A percentile compares a stretch with the other conserved stretches of the same genome.
Conservation (phyloP, 345 rosid species). For the Nasturtium officinale region DNA sequence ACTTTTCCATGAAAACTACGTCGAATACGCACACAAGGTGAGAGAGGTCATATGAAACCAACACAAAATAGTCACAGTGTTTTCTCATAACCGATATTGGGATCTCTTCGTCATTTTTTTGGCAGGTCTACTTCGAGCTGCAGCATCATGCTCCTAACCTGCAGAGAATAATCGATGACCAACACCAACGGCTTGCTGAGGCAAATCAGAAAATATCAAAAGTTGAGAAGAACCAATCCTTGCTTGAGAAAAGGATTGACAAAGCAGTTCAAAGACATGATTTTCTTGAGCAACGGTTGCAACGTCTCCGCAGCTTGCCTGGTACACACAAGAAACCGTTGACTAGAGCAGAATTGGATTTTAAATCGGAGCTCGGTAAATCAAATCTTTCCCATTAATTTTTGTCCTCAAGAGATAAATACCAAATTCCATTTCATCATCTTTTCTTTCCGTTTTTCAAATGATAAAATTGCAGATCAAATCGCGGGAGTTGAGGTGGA, state of each 20-base stretch:
- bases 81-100: not conserved
- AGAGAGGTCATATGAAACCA: slow-evolving; percentile 26
- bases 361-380: slow-evolving; percentile 85
- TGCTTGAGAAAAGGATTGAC: slow-evolving; percentile 62
- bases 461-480: slow-evolving; percentile 52
- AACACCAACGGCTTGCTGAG: slow-evolving; percentile 61
- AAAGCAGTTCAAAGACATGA: slow-evolving; percentile 51
- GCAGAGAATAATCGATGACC: slow-evolving; percentile 77
- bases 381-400: slow-evolving; percentile 15
- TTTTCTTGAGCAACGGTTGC: slow-evolving; percentile 65
- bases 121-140: slow-evolving; percentile 81
- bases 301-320: slow-evolving; percentile 66
- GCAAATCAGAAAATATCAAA: slow-evolving; percentile 64
- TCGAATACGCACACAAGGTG: slow-evolving; percentile 97
- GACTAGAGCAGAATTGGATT: slow-evolving; percentile 80
- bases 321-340: slow-evolving; percentile 82
- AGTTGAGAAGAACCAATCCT: slow-evolving; percentile 66
- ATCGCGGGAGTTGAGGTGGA: slow-evolving; percentile 69
- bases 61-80: not conserved
- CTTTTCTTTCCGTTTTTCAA: not conserved
- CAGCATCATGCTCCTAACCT: slow-evolving; percentile 87
- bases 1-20: slow-evolving; percentile 92
- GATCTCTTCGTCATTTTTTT: not conserved
- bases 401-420: not conserved
- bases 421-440: slow-evolving; percentile 10